A percentile compares a stretch with the other conserved stretches of the same genome.
Evolutionary conservation across 805 yeast genomes (phyloP).

Genomic region (Kazachstania kunashirensis): DNA sequence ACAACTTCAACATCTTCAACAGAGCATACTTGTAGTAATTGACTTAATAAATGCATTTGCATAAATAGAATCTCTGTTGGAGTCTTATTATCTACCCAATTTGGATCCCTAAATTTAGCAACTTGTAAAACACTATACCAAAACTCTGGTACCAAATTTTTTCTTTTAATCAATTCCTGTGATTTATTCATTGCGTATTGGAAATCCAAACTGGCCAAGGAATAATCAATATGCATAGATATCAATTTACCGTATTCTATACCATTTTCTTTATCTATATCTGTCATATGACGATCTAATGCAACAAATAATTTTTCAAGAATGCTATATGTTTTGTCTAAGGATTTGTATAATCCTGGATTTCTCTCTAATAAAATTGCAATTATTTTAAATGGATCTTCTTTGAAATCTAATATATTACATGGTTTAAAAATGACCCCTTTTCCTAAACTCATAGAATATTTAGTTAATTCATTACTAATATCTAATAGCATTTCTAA

Average conservation of each 20-base stretch:
- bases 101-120: conserved; percentile 46
- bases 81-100: conserved; percentile 33
- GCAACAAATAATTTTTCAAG: conserved; percentile 35
- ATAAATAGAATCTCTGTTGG: conserved; percentile 33
- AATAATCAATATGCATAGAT: conserved; percentile 53
- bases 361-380: conserved; percentile 45
- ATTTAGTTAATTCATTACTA: conserved; percentile 24
- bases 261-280: neutral
- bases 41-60: conserved; percentile 48
- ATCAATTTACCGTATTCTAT: conserved; percentile 21
- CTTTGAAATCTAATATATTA: conserved; percentile 27
- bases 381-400: conserved; percentile 31
- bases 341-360: conserved; percentile 39
- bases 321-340: conserved; percentile 34
- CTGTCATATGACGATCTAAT: conserved; percentile 19
- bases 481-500: conserved; percentile 20
- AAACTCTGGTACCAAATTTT: conserved; percentile 16
- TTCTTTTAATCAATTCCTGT: conserved; percentile 30
- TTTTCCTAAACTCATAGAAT: conserved; percentile 26
- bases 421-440: conserved; percentile 34
- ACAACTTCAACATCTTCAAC: conserved; percentile 46
- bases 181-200: conserved; percentile 42
- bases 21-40: conserved; percentile 43
- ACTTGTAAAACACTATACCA: conserved; percentile 76
- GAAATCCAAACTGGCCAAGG: conserved; percentile 56